phyloP scores from a whole-genome alignment of 805 yeast genomes.

The Debaryomyces hansenii region DNA sequence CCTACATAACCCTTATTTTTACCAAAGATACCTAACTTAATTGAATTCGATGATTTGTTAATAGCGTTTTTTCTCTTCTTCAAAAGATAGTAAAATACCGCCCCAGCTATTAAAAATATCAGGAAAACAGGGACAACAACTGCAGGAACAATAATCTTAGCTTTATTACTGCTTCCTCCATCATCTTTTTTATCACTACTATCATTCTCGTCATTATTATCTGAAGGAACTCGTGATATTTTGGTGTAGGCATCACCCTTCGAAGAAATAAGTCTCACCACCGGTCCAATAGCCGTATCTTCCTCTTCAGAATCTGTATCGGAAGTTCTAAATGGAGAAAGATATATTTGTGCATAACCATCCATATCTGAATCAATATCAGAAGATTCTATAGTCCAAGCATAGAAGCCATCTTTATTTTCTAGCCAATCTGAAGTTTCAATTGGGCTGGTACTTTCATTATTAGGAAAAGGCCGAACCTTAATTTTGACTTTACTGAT shows the following conservation, averaged over 20 bases:
- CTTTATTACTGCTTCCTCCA: not conserved
- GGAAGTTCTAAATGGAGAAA: slow-evolving; percentile 37
- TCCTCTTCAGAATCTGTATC: slow-evolving; percentile 32
- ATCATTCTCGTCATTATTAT: slow-evolving; percentile 38
- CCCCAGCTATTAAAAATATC: slow-evolving; percentile 23
- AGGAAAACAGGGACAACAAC: slow-evolving; percentile 39
- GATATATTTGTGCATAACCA: slow-evolving; percentile 20
- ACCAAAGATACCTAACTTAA: no score
- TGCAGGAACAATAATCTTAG: slow-evolving; percentile 1
- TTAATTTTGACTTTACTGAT: slow-evolving; percentile 21
- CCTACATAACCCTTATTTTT: no score
- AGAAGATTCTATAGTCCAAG: no score
- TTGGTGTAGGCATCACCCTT: slow-evolving; percentile 24
- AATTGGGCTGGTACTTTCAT: no score
- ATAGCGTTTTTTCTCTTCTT: slow-evolving; percentile 15
- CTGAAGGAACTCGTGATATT: slow-evolving; percentile 41
- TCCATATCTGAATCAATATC: no score
- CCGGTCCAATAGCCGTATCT: slow-evolving; percentile 41
- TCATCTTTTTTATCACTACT: slow-evolving; percentile 32
- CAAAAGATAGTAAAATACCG: slow-evolving; percentile 29
- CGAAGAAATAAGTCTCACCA: slow-evolving; percentile 34
- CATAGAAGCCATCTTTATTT: no score
- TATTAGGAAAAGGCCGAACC: no score
- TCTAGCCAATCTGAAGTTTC: no score
- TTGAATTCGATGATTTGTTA: no score